phyloP scores from a whole-genome alignment of 2,329 filamentous ascomycete species.

The Allantophomopsis lycopodina region DNA sequence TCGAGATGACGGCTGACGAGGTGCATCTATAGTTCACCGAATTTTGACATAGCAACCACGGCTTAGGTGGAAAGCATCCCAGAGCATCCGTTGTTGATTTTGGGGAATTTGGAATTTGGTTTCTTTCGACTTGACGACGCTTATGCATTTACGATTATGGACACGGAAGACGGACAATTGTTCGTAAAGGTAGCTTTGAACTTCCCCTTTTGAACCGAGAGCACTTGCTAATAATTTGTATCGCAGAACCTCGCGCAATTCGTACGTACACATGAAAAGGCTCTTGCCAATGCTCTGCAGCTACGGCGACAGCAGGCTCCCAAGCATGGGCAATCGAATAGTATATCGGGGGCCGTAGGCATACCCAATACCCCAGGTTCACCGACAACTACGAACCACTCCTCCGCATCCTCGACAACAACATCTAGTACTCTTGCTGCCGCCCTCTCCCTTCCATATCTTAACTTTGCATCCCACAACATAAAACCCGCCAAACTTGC shows the following conservation, averaged over 20 bases:
- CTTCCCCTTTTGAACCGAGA: conserved; percentile 6
- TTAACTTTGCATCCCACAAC: conserved; percentile 73
- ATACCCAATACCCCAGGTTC: conserved; percentile 18
- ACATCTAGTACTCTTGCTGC: conserved; percentile 66
- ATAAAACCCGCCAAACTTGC: conserved; percentile 86
- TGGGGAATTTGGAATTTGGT: no score
- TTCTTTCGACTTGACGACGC: no score
- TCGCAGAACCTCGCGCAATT: conserved; percentile 82
- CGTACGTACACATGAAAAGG: conserved; percentile 94
- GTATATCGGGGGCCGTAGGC: conserved; percentile 42
- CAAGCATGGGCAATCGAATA: conserved; percentile 57
- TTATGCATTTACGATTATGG: conserved; percentile 17
- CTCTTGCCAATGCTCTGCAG: conserved; percentile 88
- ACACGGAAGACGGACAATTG: conserved; percentile 69
- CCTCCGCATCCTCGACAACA: conserved; percentile 45
- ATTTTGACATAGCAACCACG: no score
- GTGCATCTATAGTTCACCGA: no score
- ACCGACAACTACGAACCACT: conserved; percentile 41
- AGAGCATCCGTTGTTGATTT: no score
- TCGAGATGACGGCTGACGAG: no score
- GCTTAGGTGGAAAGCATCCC: no score
- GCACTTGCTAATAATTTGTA: background rate
- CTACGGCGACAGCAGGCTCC: conserved; percentile 58
- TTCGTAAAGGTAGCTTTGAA: conserved; percentile 56
- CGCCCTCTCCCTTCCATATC: conserved; percentile 72